Percentiles rank a stretch among this genome's conserved stretches.
phyloP scores from a whole-genome alignment of 345 rosid genomes.

The Geranium rotundifolium region DNA sequence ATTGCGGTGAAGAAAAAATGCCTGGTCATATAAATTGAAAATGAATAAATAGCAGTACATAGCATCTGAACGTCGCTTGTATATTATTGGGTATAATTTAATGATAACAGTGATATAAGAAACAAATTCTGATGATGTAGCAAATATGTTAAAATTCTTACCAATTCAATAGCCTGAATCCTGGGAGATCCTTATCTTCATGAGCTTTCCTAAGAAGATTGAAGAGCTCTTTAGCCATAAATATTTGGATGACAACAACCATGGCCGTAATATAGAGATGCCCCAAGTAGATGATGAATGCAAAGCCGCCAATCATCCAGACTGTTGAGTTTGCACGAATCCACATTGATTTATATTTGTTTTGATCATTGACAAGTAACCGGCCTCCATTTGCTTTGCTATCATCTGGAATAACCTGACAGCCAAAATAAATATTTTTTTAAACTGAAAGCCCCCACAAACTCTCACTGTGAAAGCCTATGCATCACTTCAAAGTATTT shows the following conservation, averaged over 20 bases:
- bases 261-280: slow-evolving; percentile 94
- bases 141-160: slow-evolving; percentile 12
- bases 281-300: slow-evolving; percentile 77
- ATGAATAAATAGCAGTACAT: not conserved
- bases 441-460: too few species aligned
- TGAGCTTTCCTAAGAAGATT: slow-evolving; percentile 71
- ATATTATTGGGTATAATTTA: not conserved
- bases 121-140: not conserved
- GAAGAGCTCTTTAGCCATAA: slow-evolving; percentile 86
- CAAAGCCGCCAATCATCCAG: slow-evolving; percentile 94
- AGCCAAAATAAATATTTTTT: not conserved
- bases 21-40: slow-evolving; percentile 29
- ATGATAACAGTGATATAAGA: not conserved
- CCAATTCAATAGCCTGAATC: slow-evolving; percentile 84
- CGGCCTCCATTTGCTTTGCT: slow-evolving; percentile 46
- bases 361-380: slow-evolving; percentile 59
- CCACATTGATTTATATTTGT: slow-evolving; percentile 72
- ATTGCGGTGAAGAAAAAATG: slow-evolving; percentile 95
- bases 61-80: not conserved
- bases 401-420: slow-evolving; percentile 49
- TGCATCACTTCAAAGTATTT: not conserved
- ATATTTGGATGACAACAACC: slow-evolving; percentile 91
- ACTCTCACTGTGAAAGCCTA: not conserved
- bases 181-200: slow-evolving; percentile 79
- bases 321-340: slow-evolving; percentile 62